Evolutionary conservation across 257 asterid species (phyloP).

Genomic region (Primulina huaijiensis): DNA sequence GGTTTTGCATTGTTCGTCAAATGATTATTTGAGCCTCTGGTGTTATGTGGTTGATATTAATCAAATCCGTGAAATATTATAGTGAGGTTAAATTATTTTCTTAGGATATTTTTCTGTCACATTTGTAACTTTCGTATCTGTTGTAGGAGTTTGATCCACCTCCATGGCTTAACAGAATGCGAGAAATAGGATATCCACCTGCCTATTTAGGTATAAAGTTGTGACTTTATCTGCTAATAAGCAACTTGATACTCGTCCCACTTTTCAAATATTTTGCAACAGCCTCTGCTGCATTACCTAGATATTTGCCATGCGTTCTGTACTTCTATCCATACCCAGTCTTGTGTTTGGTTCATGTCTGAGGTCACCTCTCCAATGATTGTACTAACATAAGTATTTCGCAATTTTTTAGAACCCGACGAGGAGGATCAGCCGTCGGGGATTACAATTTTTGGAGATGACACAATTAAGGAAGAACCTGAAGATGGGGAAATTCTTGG

Average conservation of each 20-base stretch:
- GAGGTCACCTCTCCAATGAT: neutral
- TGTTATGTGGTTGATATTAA: neutral
- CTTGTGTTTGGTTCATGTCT: neutral
- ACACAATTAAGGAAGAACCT: constrained; percentile 40
- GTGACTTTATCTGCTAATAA: neutral
- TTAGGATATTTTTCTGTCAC: neutral
- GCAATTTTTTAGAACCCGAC: constrained; percentile 42
- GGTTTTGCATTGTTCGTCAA: constrained; percentile 5
- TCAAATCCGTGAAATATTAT: constrained; percentile 11
- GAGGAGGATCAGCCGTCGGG: constrained; percentile 83
- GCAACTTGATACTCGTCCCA: no score
- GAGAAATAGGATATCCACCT: constrained; percentile 95
- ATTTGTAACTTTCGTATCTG: constrained; percentile 3
- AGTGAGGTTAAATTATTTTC: neutral
- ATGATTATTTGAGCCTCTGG: neutral
- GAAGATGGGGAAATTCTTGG: constrained; percentile 79
- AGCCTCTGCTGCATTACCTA: neutral
- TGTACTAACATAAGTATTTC: constrained; percentile 15
- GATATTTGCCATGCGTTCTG: neutral
- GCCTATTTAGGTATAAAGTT: constrained; percentile 75
- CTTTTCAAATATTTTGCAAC: neutral
- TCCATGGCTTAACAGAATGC: constrained; percentile 98
- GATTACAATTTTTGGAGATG: constrained; percentile 82
- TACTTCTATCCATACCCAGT: neutral
- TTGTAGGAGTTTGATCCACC: constrained; percentile 93